These are phyloP conservation scores for Vicia sativa DNA, from an alignment of 306 rosid species.

Conservation along the genomic window DNA sequence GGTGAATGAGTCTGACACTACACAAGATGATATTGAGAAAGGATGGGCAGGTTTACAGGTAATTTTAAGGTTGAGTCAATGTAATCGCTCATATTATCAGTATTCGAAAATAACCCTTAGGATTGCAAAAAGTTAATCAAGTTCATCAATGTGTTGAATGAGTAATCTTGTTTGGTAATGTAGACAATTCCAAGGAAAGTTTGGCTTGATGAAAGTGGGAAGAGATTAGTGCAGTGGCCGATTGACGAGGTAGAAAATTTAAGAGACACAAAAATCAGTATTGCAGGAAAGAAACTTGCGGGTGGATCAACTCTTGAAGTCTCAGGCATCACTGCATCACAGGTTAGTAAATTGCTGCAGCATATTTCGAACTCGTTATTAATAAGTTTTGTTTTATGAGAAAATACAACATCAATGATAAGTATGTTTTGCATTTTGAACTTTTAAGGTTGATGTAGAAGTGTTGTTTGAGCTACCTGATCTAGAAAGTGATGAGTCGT, in stretches of 20 bases:
- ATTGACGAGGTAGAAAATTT: constrained; percentile 55
- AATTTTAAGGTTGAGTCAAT: not conserved
- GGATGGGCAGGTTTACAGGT: constrained; percentile 89
- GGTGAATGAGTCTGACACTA: constrained; percentile 49
- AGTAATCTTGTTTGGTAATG: constrained; percentile 8
- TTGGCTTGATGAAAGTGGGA: constrained; percentile 56
- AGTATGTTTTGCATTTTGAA: not conserved
- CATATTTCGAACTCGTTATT: not conserved
- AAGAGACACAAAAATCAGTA: constrained; percentile 40
- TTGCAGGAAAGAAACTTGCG: constrained; percentile 37
- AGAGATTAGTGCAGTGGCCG: constrained; percentile 65
- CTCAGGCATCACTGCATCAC: constrained; percentile 64
- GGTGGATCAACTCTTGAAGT: constrained; percentile 51
- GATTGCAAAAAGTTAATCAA: not conserved
- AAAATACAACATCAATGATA: not conserved
- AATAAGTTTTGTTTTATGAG: not conserved
- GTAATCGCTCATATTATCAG: not conserved
- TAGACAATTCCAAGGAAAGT: constrained; percentile 69
- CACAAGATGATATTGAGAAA: constrained; percentile 50
- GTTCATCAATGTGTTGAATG: not conserved
- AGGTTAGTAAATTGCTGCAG: constrained; percentile 45
- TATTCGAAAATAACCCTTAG: not conserved
- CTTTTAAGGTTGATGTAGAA: constrained; percentile 65
- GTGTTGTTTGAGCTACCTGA: constrained; percentile 53
- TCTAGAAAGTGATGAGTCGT: constrained; percentile 46